These are phyloP conservation scores for Ophiocordyceps camponoti-saundersi DNA, from an alignment of 2,329 filamentous ascomycete genomes.

Conservation along the genomic window DNA sequence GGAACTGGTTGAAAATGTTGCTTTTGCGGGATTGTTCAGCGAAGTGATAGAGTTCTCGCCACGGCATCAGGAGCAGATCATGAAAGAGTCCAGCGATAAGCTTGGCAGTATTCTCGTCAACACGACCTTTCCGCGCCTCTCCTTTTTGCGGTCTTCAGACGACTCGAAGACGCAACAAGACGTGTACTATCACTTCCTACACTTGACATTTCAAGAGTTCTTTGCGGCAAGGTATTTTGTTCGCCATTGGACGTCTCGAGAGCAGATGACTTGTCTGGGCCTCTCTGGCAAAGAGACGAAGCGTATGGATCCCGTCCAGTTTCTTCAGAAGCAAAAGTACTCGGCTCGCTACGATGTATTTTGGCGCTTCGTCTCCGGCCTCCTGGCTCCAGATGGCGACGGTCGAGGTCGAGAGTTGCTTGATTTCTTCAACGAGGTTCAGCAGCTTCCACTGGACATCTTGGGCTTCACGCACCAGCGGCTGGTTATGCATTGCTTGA, in stretches of 20 bases:
- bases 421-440: not conserved
- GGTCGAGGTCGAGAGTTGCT: too few relatives aligned
- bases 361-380: conserved; percentile 23
- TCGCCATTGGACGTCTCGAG: conserved; percentile 10
- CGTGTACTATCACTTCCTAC: conserved; percentile 22
- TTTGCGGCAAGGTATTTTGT: conserved; percentile 23
- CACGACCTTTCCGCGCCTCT: conserved; percentile 10
- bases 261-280: conserved; percentile 1
- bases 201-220: conserved; percentile 24
- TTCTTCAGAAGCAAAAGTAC: conserved; percentile 20
- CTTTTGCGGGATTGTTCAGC: conserved; percentile 17
- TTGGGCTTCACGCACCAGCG: conserved; percentile 1
- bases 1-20: conserved; percentile 13
- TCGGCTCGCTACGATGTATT: conserved; percentile 19
- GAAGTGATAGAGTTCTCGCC: conserved; percentile 15
- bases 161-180: conserved; percentile 7
- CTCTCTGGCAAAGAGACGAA: not conserved
- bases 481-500: conserved; percentile 1
- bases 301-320: conserved; percentile 4
- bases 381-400: conserved; percentile 8
- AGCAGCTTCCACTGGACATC: not conserved
- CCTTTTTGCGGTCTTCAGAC: conserved; percentile 19
- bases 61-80: conserved; percentile 7
- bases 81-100: conserved; percentile 2
- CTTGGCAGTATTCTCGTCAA: conserved; percentile 3